Base-by-base conservation (phyloP, 2,329 filamentous ascomycete genomes). In the Penicillium sp. region DNA sequence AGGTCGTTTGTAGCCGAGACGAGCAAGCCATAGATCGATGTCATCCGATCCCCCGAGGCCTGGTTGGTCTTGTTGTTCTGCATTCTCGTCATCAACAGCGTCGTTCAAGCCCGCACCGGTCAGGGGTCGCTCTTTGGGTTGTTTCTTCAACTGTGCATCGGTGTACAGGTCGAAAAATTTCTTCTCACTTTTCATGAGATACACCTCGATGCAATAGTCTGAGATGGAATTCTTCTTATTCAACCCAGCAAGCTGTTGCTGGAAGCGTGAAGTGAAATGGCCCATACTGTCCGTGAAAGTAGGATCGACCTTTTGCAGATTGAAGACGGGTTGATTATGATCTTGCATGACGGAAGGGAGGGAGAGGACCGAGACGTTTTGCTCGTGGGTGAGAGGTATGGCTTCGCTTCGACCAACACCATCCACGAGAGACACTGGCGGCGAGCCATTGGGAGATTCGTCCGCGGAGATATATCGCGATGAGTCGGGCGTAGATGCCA, bases 281-380 rank as follows among this genome's bases (percentile, higher is more conserved):
- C 79, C 80, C 21, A 72, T 79, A 31, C 75, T 74, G 56, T 84
- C 81, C 4, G 77, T 83, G 64, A 85, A 85, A 65, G 79, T 81
- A 2, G 80, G 81, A 50, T 81, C 79, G 0, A 84, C 78, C 40
- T 83, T 80, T 56, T 84, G 81, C n/a, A 83, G 71, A 45, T 78
- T 75, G 56, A 76, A 80, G 53, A 81, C 75, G n/a, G n/a, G n/a
- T n/a, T 81, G 75, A 37, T 75, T 76, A 56, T 80, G 79, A 42
- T 78, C 78, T 13, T 79, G 77, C 16, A 82, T 71, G 19, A 84
- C 72, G 2, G 71, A 71, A 37, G 79, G 69, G 3, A 81, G 67
- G 18, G 76, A 80, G 18, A 83, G 67, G 3, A 68, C 65, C 2
- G 73, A 77, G 29, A 64, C 61, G 44, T 62, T 68, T 50, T n/a